A percentile compares a stretch with the other conserved stretches of the same genome.
phyloP scores from a whole-genome alignment of 2,329 filamentous ascomycete genomes.

The Conoideocrella luteorostrata region DNA sequence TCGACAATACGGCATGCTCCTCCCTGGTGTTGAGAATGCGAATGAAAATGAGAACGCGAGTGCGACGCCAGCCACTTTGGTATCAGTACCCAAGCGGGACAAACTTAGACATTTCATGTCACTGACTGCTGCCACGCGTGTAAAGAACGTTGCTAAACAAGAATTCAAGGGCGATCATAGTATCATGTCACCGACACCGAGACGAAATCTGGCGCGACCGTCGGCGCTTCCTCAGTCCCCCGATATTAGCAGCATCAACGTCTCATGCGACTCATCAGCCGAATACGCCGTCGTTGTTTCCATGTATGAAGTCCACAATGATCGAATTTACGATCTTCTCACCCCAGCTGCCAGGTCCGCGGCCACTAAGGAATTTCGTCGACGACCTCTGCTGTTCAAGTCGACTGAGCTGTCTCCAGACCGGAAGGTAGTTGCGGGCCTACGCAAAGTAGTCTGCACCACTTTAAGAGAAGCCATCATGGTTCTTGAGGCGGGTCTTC shows the following conservation, averaged over 20 bases:
- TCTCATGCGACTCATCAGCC: conserved; percentile 53
- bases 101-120: conserved; percentile 30
- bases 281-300: conserved; percentile 87
- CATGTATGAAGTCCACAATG: conserved; percentile 99
- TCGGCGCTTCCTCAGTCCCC: conserved; percentile 68
- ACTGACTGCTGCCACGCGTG: conserved; percentile 37
- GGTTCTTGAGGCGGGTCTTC: conserved; percentile 82
- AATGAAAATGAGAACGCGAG: no score
- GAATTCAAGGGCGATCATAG: conserved; percentile 44
- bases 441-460: conserved; percentile 83
- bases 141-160: conserved; percentile 43
- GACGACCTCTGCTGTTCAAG: conserved; percentile 87
- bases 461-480: conserved; percentile 78
- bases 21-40: neutral
- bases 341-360: conserved; percentile 54
- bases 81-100: conserved; percentile 27
- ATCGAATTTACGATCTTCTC: conserved; percentile 91
- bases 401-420: conserved; percentile 81
- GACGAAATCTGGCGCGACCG: conserved; percentile 59
- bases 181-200: conserved; percentile 42
- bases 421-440: conserved; percentile 86
- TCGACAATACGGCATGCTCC: conserved; percentile 8
- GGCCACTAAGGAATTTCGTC: conserved; percentile 61
- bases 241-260: conserved; percentile 62
- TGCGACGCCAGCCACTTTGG: neutral